Base-by-base conservation (phyloP, 768 basidiomycete genomes). In the Russula sp. region DNA sequence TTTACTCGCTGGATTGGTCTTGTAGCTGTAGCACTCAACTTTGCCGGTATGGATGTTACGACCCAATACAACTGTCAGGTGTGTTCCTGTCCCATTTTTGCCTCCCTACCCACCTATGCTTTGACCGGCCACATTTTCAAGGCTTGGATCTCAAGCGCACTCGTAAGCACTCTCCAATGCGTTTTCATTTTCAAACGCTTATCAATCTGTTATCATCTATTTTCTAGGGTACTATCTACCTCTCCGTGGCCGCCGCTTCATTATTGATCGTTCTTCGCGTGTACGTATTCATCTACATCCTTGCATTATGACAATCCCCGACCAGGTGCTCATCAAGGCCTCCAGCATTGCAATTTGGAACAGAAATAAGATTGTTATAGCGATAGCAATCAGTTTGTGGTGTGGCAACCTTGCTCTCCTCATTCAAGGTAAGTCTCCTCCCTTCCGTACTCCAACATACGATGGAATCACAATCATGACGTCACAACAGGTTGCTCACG, bases 281-380 rank as follows among this genome's bases (percentile, higher is more conserved):
- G 50, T 59, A 46, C 22, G 50, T 35, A n/a, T 14, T 35, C 29
- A 29, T 29, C 25, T 29, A 29, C 25, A 29, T 29, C 3, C 1
- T 7, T 13, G 14, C 10, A 10, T 38, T 3, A 4, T 3, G 7
- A 45, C 39, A 9, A 3, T 14, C 29, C 50, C 11, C 3, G 25
- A 47, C 16, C n/a, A 41, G 18, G 29, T 6, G 2, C 48, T 50
- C 14, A 58, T 42, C 7, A 38, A 14, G 1, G 7, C 29, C 9
- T 2, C 16, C 29, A 58, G 57, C 25, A 18, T 56, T n/a, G 60
- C 60, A 5, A 47, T 56, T 22, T 61, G 60, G 59, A 54, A 56
- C 13, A 54, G n/a, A 49, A 7, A 47, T 18, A 50, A 29, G 46
- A 5, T 41, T 16, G 18, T 48, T 18, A 1, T 42, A 2, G 22